Evolutionary conservation across 176 grass and related monocot genomes (phyloP).

Genomic region (Microstegium vimineum): DNA sequence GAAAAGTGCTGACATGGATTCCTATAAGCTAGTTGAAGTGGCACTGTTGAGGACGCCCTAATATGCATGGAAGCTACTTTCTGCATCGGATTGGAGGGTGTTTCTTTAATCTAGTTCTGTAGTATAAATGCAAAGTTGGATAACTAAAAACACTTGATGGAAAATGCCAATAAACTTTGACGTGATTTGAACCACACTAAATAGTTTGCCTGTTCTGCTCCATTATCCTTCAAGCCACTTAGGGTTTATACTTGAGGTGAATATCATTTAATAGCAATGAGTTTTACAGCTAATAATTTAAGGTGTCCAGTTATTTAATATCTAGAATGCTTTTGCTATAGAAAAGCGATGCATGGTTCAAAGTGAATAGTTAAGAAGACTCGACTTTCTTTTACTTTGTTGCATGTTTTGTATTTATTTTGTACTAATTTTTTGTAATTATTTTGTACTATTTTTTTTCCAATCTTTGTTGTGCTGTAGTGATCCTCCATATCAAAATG

Average conservation of each 20-base stretch:
- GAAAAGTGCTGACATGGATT: too few species aligned
- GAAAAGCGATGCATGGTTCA: background rate
- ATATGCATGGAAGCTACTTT: background rate
- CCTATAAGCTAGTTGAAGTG: too few species aligned
- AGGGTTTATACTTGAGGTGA: background rate
- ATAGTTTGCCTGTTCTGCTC: background rate
- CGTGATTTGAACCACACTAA: background rate
- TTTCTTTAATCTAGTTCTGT: background rate
- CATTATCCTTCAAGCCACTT: background rate
- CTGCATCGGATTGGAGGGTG: background rate
- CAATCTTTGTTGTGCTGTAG: background rate
- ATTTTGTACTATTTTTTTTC: background rate
- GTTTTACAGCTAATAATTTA: background rate
- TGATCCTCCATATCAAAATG: constrained; percentile 16
- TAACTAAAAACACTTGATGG: background rate
- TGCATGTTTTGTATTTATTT: constrained; percentile 11
- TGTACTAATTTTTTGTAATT: background rate
- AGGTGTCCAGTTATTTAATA: background rate
- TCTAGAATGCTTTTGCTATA: background rate
- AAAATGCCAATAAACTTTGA: constrained; percentile 6
- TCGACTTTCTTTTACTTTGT: too few species aligned
- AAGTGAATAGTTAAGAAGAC: background rate
- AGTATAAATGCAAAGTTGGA: background rate
- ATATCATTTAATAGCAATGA: background rate
- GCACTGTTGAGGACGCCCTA: too few species aligned